These are phyloP conservation scores for Macrophomina phaseolina DNA, from an alignment of 2,329 filamentous ascomycete genomes.

Conservation along the genomic window DNA sequence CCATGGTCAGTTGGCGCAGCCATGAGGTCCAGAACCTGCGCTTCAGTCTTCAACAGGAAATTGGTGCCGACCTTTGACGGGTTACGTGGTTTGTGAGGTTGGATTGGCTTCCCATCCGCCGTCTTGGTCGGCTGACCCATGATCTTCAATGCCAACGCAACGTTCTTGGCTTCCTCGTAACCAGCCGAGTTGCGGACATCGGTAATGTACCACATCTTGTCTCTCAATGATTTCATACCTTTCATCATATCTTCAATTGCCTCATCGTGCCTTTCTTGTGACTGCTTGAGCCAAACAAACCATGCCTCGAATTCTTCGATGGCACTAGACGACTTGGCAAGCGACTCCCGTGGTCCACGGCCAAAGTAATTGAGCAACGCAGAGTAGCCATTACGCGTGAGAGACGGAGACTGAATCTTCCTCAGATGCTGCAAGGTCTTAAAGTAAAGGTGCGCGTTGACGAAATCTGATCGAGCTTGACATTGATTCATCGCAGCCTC, in stretches of 20 bases:
- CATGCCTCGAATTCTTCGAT: constrained; percentile 81
- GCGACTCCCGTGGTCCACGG: constrained; percentile 71
- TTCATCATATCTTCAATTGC: constrained; percentile 77
- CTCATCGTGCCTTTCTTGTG: constrained; percentile 76
- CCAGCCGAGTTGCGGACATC: constrained; percentile 88
- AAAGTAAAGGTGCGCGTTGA: constrained; percentile 85
- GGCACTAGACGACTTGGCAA: constrained; percentile 71
- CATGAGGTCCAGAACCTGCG: constrained; percentile 85
- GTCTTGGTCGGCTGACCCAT: constrained; percentile 70
- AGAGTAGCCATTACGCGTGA: constrained; percentile 72
- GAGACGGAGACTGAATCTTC: constrained; percentile 62
- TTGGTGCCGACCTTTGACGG: constrained; percentile 55
- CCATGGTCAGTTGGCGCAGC: constrained; percentile 83
- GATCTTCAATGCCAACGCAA: constrained; percentile 85
- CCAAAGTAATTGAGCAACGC: constrained; percentile 76
- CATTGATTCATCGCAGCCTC: constrained; percentile 78
- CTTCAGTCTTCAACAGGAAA: constrained; percentile 80
- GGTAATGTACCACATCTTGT: constrained; percentile 99
- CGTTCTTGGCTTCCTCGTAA: constrained; percentile 85
- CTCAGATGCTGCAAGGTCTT: constrained; percentile 78
- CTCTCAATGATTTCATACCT: constrained; percentile 75
- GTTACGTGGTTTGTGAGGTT: constrained; percentile 48
- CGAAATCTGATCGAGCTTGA: constrained; percentile 79
- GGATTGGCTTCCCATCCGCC: constrained; percentile 46
- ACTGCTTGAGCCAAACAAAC: constrained; percentile 84